These are phyloP conservation scores for Aspergillaceae sp. DNA, from an alignment of 2,329 filamentous ascomycete genomes.

Conservation along the genomic window DNA sequence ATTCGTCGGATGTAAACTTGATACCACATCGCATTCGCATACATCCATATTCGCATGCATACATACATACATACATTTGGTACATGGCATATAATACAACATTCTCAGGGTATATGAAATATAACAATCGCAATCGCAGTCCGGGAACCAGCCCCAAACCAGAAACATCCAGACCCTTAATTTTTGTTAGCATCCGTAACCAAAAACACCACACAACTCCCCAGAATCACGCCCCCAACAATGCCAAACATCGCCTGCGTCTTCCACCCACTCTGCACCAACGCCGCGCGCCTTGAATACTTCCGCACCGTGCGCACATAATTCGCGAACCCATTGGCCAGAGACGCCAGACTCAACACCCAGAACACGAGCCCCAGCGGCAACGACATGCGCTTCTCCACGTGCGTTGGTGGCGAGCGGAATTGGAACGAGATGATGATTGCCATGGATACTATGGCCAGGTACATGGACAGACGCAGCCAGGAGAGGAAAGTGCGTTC, in stretches of 20 bases:
- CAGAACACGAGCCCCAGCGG: conserved; percentile 87
- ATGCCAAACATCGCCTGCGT: conserved; percentile 64
- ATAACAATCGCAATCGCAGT: too few relatives aligned
- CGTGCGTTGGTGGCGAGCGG: conserved; percentile 57
- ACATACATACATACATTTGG: background rate
- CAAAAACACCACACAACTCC: conserved; percentile 38
- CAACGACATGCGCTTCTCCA: conserved; percentile 69
- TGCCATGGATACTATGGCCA: conserved; percentile 79
- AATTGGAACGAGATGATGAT: conserved; percentile 93
- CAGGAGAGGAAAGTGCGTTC: conserved; percentile 78
- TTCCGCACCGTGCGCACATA: conserved; percentile 77
- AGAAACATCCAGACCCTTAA: background rate
- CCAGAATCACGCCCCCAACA: conserved; percentile 37
- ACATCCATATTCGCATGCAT: background rate
- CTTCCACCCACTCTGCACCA: conserved; percentile 90
- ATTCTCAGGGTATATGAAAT: too few relatives aligned
- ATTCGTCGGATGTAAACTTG: conserved; percentile 68
- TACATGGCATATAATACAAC: too few relatives aligned
- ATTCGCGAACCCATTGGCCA: conserved; percentile 70
- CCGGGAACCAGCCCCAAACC: background rate
- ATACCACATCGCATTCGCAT: conserved; percentile 1
- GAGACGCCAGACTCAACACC: conserved; percentile 66
- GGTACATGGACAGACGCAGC: conserved; percentile 79
- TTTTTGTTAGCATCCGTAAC: conserved; percentile 25
- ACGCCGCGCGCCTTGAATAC: conserved; percentile 67